A percentile compares a stretch with the other conserved stretches of the same genome.
phyloP scores from a whole-genome alignment of 108 stramenopile genomes.

The Licmophora abbreviata region DNA sequence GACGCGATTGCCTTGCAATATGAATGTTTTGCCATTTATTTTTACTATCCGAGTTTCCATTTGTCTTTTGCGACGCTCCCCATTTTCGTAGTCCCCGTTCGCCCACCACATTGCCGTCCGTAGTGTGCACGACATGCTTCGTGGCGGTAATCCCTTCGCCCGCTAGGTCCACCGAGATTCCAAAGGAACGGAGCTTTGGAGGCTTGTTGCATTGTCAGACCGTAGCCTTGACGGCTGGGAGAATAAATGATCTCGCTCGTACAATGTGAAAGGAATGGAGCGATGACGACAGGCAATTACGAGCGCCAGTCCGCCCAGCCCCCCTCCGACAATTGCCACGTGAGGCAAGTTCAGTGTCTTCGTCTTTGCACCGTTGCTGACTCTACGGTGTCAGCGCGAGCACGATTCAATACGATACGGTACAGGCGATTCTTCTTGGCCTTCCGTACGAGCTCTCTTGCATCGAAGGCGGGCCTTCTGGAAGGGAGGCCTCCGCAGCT shows the following conservation, averaged over 20 bases:
- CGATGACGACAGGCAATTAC: conserved; percentile 77
- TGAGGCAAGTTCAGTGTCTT: conserved; percentile 5
- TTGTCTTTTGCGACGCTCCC: conserved; percentile 20
- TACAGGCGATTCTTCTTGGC: not conserved
- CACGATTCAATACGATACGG: conserved; percentile 38
- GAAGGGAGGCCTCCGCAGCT: conserved; percentile 26
- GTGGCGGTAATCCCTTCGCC: conserved; percentile 47
- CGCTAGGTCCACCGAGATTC: conserved; percentile 33
- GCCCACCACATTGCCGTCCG: conserved; percentile 62
- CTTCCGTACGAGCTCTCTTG: conserved; percentile 8
- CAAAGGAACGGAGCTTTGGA: conserved; percentile 59
- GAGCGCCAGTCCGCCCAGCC: conserved; percentile 76
- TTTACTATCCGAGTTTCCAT: not conserved
- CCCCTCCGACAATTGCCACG: conserved; percentile 78
- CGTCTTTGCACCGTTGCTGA: too few species aligned
- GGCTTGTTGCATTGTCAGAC: conserved; percentile 88
- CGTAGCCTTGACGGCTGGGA: too few species aligned
- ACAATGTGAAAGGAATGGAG: conserved; percentile 51
- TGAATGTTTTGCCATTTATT: not conserved
- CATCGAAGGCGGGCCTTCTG: conserved; percentile 36
- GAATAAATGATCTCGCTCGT: conserved; percentile 83
- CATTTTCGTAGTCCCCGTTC: conserved; percentile 76
- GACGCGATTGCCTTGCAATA: not conserved
- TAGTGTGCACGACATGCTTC: conserved; percentile 61
- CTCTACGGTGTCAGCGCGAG: conserved; percentile 21